Evolutionary conservation across 75 land plant species (phyloP).

Genomic region (Pinus albicaulis): DNA sequence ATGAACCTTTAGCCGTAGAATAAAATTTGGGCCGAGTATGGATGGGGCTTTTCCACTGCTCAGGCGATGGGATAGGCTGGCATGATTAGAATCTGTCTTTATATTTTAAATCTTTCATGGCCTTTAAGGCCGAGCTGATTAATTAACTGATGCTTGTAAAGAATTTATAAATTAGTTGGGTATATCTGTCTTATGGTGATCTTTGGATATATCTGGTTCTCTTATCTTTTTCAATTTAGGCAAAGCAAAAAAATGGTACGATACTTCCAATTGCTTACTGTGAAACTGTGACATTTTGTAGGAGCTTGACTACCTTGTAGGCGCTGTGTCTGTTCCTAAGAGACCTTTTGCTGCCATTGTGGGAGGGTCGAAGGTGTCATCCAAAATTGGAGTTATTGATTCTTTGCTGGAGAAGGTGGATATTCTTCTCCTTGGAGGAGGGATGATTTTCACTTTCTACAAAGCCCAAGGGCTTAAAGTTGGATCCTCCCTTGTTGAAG

Average conservation of each 20-base stretch:
- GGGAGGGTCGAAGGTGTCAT: constrained; percentile 88
- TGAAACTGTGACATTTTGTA: constrained; percentile 13
- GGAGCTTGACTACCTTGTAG: constrained; percentile 84
- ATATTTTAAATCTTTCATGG: not conserved
- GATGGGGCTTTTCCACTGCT: too few relatives aligned
- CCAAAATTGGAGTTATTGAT: constrained; percentile 88
- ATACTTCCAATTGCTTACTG: not conserved
- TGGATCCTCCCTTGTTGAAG: constrained; percentile 74
- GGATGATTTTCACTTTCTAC: constrained; percentile 80
- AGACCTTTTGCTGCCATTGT: constrained; percentile 94
- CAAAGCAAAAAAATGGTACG: not conserved
- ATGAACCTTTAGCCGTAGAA: not conserved
- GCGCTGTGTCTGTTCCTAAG: constrained; percentile 72
- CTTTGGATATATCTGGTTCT: not conserved
- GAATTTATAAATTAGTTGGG: not conserved
- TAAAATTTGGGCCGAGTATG: too few relatives aligned
- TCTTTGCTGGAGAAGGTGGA: constrained; percentile 70
- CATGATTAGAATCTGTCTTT: not conserved
- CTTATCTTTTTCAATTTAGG: not conserved
- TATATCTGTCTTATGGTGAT: not conserved
- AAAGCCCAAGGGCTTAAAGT: constrained; percentile 66
- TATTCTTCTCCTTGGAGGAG: constrained; percentile 62
- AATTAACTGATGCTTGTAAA: too few relatives aligned
- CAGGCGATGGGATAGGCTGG: too few relatives aligned
- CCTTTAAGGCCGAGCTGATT: too few relatives aligned